These are phyloP conservation scores for Fusarium tupiense DNA, from an alignment of 2,329 filamentous ascomycete species.

Conservation along the genomic window DNA sequence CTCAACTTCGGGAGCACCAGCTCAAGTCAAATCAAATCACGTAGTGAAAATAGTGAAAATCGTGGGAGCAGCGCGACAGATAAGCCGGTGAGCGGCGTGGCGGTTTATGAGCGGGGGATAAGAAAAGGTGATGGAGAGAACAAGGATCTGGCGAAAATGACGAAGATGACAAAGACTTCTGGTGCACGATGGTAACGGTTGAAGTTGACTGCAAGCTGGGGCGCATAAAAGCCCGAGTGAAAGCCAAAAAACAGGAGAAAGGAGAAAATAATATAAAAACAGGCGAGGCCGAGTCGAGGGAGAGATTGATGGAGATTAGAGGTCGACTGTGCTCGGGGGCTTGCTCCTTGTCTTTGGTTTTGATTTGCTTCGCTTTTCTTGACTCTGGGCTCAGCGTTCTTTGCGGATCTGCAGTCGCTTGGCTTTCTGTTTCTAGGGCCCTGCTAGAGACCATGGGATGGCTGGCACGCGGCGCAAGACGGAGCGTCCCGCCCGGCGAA, in stretches of 20 bases:
- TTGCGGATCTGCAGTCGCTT: conserved; percentile 35
- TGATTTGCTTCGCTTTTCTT: conserved; percentile 35
- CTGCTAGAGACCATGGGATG: conserved; percentile 30
- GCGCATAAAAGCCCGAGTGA: conserved; percentile 2
- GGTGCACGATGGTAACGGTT: conserved; percentile 22
- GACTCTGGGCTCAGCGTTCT: conserved; percentile 29
- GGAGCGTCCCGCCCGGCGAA: conserved; percentile 38
- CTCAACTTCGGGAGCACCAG: conserved; percentile 13
- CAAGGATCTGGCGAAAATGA: conserved; percentile 39
- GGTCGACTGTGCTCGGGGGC: conserved; percentile 14
- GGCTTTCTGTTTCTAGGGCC: conserved; percentile 27
- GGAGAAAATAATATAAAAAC: conserved; percentile 7
- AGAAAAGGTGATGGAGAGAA: conserved; percentile 24
- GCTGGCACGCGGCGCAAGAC: conserved; percentile 38
- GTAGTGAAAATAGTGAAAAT: conserved; percentile 16
- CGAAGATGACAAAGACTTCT: conserved; percentile 36
- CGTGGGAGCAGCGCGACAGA: conserved; percentile 8
- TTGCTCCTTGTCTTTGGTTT: conserved; percentile 34
- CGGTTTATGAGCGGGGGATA: conserved; percentile 33
- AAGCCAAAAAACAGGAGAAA: background rate
- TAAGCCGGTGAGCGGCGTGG: conserved; percentile 28
- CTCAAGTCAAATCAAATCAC: conserved; percentile 1
- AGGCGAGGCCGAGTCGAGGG: conserved; percentile 19
- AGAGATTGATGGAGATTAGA: conserved; percentile 27
- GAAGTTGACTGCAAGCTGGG: conserved; percentile 8